These are phyloP conservation scores for Hyphopichia khmerensis DNA, from an alignment of 1,139 yeast species.

Conservation along the genomic window DNA sequence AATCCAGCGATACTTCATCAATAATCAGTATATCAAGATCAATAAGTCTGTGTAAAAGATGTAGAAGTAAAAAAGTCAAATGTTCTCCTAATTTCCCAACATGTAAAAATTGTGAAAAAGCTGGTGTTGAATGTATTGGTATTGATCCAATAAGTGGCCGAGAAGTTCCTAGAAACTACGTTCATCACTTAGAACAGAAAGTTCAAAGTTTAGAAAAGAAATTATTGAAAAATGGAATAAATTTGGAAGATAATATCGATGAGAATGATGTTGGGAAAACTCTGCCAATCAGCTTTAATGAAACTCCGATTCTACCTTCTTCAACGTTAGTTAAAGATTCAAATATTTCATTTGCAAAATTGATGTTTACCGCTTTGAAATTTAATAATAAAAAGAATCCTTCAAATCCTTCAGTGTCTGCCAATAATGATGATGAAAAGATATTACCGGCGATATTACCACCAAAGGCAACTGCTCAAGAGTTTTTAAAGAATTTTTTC, in stretches of 20 bases:
- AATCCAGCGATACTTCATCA: background rate
- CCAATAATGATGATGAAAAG: slow-evolving; percentile 10
- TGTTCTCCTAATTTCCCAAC: slow-evolving; percentile 85
- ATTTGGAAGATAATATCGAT: slow-evolving; percentile 6
- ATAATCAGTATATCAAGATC: slow-evolving; percentile 41
- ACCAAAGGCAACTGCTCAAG: slow-evolving; percentile 67
- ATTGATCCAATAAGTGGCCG: slow-evolving; percentile 87
- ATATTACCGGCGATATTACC: slow-evolving; percentile 59
- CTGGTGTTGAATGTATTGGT: slow-evolving; percentile 74
- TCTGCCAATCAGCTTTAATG: background rate
- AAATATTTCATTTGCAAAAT: slow-evolving; percentile 63
- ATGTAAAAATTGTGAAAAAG: slow-evolving; percentile 68
- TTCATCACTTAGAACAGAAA: slow-evolving; percentile 68
- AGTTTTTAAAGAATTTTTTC: slow-evolving; percentile 65
- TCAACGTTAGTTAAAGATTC: background rate
- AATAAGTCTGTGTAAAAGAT: slow-evolving; percentile 81
- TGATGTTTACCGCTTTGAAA: slow-evolving; percentile 75
- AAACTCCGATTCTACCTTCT: background rate
- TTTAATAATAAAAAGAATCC: slow-evolving; percentile 36
- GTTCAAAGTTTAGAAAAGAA: slow-evolving; percentile 54
- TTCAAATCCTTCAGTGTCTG: slow-evolving; percentile 6
- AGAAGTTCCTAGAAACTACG: slow-evolving; percentile 79
- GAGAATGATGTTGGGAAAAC: background rate
- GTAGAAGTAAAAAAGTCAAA: slow-evolving; percentile 73
- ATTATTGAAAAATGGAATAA: slow-evolving; percentile 44